Percentiles rank a stretch among this genome's conserved stretches.
Conservation (phyloP, 2,329 filamentous ascomycete genomes). For the Septoria linicola region DNA sequence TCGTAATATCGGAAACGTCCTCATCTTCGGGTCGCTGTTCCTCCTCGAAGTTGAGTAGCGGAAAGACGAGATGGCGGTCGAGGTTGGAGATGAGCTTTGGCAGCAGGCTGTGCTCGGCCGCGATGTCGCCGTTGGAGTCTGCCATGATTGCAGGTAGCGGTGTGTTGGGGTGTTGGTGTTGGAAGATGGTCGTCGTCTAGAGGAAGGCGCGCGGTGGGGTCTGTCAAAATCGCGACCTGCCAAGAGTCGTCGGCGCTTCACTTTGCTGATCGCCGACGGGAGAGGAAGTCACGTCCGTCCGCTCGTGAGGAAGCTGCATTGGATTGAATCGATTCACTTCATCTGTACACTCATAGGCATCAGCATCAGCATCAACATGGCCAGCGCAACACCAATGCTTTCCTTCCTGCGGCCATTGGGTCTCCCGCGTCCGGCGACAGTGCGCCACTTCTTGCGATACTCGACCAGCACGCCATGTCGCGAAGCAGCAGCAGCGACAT, state of each 20-base stretch:
- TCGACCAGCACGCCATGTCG: slow-evolving; percentile 36
- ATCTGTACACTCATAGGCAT: too few relatives aligned
- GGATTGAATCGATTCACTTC: slow-evolving; percentile 9
- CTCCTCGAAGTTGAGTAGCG: slow-evolving; percentile 87
- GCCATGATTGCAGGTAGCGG: slow-evolving; percentile 46
- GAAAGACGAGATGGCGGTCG: slow-evolving; percentile 94
- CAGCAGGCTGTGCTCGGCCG: slow-evolving; percentile 69
- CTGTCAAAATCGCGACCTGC: neutral
- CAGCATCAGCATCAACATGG: too few relatives aligned
- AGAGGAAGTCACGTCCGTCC: neutral
- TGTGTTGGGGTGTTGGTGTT: slow-evolving; percentile 5
- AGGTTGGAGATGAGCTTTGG: slow-evolving; percentile 88
- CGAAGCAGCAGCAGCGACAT: slow-evolving; percentile 30
- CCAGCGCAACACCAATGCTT: slow-evolving; percentile 40
- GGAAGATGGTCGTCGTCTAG: too few relatives aligned
- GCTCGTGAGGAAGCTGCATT: neutral
- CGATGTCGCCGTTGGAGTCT: slow-evolving; percentile 42
- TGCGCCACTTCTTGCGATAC: slow-evolving; percentile 44
- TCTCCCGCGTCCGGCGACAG: slow-evolving; percentile 39
- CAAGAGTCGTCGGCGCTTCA: neutral
- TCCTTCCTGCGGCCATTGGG: slow-evolving; percentile 44
- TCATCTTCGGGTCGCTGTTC: slow-evolving; percentile 77
- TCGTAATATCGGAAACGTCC: slow-evolving; percentile 71
- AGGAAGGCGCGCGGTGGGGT: too few relatives aligned
- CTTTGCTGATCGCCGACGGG: neutral